phyloP scores from a whole-genome alignment of 129 eudicot species.

The Pittosporum tobira region DNA sequence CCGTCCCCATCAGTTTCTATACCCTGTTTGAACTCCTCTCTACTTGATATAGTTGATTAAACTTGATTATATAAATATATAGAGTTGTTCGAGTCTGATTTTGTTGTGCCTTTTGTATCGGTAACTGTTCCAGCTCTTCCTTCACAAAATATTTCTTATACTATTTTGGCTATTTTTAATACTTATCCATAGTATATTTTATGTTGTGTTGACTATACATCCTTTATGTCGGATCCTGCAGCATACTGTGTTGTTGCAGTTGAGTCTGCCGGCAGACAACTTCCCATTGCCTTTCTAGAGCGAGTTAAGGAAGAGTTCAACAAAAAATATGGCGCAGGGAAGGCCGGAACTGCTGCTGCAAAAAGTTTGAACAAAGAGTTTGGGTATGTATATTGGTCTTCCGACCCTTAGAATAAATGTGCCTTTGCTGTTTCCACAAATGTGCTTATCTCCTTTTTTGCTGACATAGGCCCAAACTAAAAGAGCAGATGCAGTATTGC shows the following conservation, averaged over 20 bases:
- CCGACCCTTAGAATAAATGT: not conserved
- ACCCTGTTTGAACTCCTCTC: too few species aligned
- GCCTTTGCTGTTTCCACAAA: not conserved
- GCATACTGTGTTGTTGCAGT: conserved; percentile 75
- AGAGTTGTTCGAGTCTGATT: too few species aligned
- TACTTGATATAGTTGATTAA: too few species aligned
- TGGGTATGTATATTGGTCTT: conserved; percentile 35
- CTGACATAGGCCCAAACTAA: conserved; percentile 50
- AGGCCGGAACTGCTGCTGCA: conserved; percentile 57
- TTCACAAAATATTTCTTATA: too few species aligned
- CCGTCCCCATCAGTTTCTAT: too few species aligned
- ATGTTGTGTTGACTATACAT: not conserved
- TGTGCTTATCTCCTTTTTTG: conserved; percentile 5
- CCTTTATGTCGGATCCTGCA: conserved; percentile 14
- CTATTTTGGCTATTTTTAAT: too few species aligned
- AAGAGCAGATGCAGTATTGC: conserved; percentile 82
- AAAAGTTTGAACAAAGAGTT: conserved; percentile 55
- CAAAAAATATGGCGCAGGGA: conserved; percentile 61
- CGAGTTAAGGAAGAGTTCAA: conserved; percentile 62
- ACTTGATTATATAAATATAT: too few species aligned
- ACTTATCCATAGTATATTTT: too few species aligned
- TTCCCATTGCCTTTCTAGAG: conserved; percentile 59
- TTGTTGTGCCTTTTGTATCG: too few species aligned
- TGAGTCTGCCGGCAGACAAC: conserved; percentile 61
- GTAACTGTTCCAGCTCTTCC: too few species aligned